Percentiles rank a stretch among this genome's conserved stretches.
Evolutionary conservation across 2,329 filamentous ascomycete genomes (phyloP).

Genomic region (Neofusicoccum umdonicola): DNA sequence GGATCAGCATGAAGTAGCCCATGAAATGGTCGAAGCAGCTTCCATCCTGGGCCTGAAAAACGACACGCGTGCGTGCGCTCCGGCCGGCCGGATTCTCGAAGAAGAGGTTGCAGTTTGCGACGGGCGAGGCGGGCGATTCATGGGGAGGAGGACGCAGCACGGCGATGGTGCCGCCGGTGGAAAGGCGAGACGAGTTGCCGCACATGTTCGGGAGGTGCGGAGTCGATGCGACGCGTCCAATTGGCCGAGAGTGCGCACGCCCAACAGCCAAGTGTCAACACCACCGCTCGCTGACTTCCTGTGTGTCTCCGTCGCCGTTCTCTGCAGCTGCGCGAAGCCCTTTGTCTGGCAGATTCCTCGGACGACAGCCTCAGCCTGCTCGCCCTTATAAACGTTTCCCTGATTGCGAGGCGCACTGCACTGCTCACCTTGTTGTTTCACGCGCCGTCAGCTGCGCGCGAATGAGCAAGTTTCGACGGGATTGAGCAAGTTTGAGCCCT

Average conservation of each 20-base stretch:
- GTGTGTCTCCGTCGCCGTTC: not conserved
- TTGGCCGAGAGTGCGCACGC: not conserved
- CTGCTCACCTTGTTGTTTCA: not conserved
- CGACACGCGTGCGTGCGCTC: not conserved
- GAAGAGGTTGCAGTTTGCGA: conserved; percentile 16
- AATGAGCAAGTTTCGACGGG: conserved; percentile 14
- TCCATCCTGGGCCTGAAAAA: conserved; percentile 10
- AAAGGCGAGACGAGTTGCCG: conserved; percentile 3
- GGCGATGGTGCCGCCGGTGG: conserved; percentile 16
- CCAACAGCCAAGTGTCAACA: conserved; percentile 14
- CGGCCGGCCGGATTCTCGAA: conserved; percentile 9
- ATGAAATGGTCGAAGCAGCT: not conserved
- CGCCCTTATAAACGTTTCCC: not conserved
- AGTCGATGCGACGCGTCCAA: not conserved
- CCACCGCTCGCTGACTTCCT: not conserved
- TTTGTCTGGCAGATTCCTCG: not conserved
- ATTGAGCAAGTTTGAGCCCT: conserved; percentile 18
- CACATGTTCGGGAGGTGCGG: conserved; percentile 9
- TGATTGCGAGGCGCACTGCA: not conserved
- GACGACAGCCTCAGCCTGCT: not conserved
- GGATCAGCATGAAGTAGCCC: conserved; percentile 15
- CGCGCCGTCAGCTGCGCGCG: not conserved
- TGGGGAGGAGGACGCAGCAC: conserved; percentile 13
- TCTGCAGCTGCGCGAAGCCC: not conserved
- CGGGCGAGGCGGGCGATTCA: not conserved